Evolutionary conservation across 78 protist species (phyloP), one percentile per base, ranked within the genome.

Genomic region (Corallochytrium limacisporum): DNA sequence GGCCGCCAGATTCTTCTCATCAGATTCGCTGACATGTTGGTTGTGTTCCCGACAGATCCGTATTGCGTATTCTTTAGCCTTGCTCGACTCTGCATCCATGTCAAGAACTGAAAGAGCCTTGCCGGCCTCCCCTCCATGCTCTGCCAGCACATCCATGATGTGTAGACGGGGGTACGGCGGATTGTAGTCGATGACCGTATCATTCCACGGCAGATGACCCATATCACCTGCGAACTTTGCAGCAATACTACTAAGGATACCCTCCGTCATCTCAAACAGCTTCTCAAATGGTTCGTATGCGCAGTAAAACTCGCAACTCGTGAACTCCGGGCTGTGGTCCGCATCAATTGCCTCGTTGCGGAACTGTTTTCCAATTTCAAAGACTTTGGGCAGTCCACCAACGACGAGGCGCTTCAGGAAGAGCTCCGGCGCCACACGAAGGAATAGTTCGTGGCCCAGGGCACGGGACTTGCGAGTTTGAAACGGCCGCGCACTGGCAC

Each of bases 371-470:
- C 99, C 99, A 46, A 97, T 78, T 83, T 97, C 99, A 40, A 89
- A 97, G 26, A 97, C 99, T 18, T 97, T 78, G 53, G 95, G 94
- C 60, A 97, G 48, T 8, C 99, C 99, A 7, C 98, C 99, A 37
- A 97, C 88, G 22, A 96, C 91, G 13, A 91, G 76, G 77, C 40
- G 79, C 91, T 97, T 97, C 37, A 97, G 89, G 82, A 74, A 95
- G 62, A 97, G 92, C 83, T 97, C 99, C 35, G 99, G 99, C 8
- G 99, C 98, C 44, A 97, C 82, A 50, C 99, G 85, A 85, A 97
- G 71, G 71, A 76, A 90, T 48, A 91, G 18, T 24, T 81, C 75
- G 69, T 61, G 61, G 69, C 82, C 42, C 42, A 93, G 72, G 29
- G 84, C 86, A 65, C 91, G 91, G 86, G 92, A 40, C 26, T n/a